Conservation (phyloP, 495 filamentous ascomycete species). For the Penicillium cataractarum region DNA sequence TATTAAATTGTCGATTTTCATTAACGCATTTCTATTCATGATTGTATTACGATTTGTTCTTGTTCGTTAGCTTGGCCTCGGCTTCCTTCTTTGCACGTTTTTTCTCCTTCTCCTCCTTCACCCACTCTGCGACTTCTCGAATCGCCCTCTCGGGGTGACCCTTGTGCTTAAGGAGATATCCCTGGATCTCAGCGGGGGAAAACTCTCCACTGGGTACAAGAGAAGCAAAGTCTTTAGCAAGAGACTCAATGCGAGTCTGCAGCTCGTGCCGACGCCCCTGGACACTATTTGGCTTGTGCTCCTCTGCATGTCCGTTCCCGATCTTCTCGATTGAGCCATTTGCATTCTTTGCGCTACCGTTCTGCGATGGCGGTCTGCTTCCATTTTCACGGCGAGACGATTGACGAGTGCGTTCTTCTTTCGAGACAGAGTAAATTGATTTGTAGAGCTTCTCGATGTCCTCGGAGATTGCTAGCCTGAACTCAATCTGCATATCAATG, state of each 20-base stretch:
- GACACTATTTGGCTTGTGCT: conserved; percentile 6
- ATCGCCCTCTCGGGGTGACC: conserved; percentile 62
- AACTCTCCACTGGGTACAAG: conserved; percentile 66
- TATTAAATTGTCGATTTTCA: too few relatives aligned
- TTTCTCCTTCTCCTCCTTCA: conserved; percentile 58
- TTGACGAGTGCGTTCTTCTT: neutral
- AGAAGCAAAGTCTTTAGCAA: conserved; percentile 62
- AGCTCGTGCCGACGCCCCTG: conserved; percentile 11
- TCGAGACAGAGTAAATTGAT: conserved; percentile 59
- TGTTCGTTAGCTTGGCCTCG: conserved; percentile 9
- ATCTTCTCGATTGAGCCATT: neutral
- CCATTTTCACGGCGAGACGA: neutral
- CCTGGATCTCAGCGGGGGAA: conserved; percentile 78
- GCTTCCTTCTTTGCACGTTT: conserved; percentile 31
- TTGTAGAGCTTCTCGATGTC: conserved; percentile 72
- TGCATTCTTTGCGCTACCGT: neutral
- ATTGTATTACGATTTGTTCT: neutral
- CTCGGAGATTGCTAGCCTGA: conserved; percentile 62
- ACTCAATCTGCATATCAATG: conserved; percentile 74
- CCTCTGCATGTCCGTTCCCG: neutral
- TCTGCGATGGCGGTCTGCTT: neutral
- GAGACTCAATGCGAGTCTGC: conserved; percentile 34
- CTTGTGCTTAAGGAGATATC: conserved; percentile 72
- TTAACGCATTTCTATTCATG: neutral
- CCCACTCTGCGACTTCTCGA: conserved; percentile 58